Percentiles rank a stretch among this genome's conserved stretches.
Conservation (phyloP, 2,329 filamentous ascomycete species). For the Claviceps arundinis region DNA sequence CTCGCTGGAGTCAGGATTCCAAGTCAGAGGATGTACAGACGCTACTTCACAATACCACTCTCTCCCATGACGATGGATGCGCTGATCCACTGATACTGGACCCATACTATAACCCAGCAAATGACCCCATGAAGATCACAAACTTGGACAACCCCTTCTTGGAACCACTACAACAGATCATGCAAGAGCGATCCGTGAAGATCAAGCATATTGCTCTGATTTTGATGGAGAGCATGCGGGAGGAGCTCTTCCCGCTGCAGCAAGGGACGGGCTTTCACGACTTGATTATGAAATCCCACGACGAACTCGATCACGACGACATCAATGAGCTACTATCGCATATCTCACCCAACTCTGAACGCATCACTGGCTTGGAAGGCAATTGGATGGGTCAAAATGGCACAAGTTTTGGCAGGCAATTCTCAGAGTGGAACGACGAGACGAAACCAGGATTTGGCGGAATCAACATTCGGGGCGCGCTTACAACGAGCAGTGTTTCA, state of each 20-base stretch:
- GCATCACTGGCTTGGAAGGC: conserved; percentile 11
- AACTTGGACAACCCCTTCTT: conserved; percentile 23
- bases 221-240: conserved; percentile 30
- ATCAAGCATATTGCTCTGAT: conserved; percentile 29
- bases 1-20: conserved; percentile 15
- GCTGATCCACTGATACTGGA: conserved; percentile 3
- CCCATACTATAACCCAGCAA: conserved; percentile 18
- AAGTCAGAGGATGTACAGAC: conserved; percentile 4
- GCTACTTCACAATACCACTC: neutral
- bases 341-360: conserved; percentile 13
- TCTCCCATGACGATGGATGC: neutral
- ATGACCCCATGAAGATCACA: conserved; percentile 26
- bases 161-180: conserved; percentile 11
- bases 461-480: conserved; percentile 24
- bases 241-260: conserved; percentile 30
- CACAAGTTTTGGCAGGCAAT: conserved; percentile 1
- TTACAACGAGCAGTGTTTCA: conserved; percentile 28
- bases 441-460: conserved; percentile 21
- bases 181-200: conserved; percentile 18
- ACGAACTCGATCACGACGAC: conserved; percentile 14
- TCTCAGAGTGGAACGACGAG: conserved; percentile 8
- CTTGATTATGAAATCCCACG: conserved; percentile 20
- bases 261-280: conserved; percentile 23
- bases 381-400: conserved; percentile 8
- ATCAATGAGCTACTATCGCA: conserved; percentile 11